These are phyloP conservation scores for Knufia fluminis DNA, from an alignment of 2,329 filamentous ascomycete genomes.

Conservation along the genomic window DNA sequence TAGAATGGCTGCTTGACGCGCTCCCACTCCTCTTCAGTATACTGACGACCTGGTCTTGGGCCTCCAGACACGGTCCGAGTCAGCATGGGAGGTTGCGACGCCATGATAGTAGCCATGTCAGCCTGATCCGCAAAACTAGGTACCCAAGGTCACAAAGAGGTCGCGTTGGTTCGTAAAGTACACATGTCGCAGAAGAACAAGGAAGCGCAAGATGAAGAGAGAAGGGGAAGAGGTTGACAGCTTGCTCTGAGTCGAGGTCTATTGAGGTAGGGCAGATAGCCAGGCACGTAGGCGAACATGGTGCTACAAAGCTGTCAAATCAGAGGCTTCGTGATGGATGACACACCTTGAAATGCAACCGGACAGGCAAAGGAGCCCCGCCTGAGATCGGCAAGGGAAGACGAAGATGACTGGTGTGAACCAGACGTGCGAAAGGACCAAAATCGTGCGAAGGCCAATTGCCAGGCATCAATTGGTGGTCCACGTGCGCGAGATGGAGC, in stretches of 20 bases:
- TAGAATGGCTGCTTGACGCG: conserved; percentile 19
- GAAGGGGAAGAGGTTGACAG: neutral
- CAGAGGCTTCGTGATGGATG: neutral
- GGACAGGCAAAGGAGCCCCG: neutral
- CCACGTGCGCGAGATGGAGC: neutral
- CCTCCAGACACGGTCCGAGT: neutral
- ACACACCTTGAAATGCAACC: neutral
- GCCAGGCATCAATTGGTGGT: neutral
- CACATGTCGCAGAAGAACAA: neutral
- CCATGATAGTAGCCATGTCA: neutral
- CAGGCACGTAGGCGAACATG: neutral
- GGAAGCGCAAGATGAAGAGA: neutral
- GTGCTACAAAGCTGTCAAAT: neutral
- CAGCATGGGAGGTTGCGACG: neutral
- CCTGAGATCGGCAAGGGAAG: too few relatives aligned
- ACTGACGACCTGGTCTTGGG: conserved; percentile 9
- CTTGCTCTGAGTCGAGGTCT: neutral
- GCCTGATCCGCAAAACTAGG: neutral
- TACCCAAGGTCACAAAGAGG: neutral
- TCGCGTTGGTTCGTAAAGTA: neutral
- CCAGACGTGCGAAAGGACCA: neutral
- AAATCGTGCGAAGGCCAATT: neutral
- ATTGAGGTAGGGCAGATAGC: neutral
- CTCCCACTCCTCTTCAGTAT: conserved; percentile 23
- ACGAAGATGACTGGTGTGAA: too few relatives aligned